A percentile compares a stretch with the other conserved stretches of the same genome.
phyloP scores from a whole-genome alignment of 805 yeast species.

The Saccharomycopsis vini region DNA sequence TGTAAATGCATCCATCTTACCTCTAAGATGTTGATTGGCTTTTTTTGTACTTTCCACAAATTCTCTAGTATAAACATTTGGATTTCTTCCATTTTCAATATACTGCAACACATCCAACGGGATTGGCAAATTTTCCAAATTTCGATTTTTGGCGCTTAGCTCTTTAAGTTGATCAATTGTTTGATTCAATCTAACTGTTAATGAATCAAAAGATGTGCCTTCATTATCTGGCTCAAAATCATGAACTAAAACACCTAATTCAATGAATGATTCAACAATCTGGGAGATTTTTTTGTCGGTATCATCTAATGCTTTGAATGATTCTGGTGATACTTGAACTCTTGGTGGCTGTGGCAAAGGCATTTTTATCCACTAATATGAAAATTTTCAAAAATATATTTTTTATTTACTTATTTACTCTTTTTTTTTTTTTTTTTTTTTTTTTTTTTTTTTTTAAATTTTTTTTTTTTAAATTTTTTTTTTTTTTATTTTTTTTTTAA shows the following conservation, averaged over 20 bases:
- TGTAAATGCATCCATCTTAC: slow-evolving; percentile 65
- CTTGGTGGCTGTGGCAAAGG: no score
- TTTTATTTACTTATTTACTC: no score
- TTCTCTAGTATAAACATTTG: slow-evolving; percentile 94
- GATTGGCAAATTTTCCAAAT: slow-evolving; percentile 37
- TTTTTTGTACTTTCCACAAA: slow-evolving; percentile 90
- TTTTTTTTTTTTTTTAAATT: no score
- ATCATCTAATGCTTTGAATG: slow-evolving; percentile 24
- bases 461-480: no score
- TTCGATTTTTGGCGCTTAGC: slow-evolving; percentile 25
- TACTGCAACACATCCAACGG: slow-evolving; percentile 86
- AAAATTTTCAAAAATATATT: no score
- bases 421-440: no score
- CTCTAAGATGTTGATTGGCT: slow-evolving; percentile 79
- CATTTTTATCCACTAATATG: no score
- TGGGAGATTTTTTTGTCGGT: slow-evolving; percentile 34
- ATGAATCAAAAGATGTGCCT: slow-evolving; percentile 58
- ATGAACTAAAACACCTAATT: slow-evolving; percentile 84
- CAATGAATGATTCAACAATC: slow-evolving; percentile 72
- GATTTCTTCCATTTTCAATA: slow-evolving; percentile 93
- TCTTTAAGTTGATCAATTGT: slow-evolving; percentile 33
- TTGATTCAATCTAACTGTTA: slow-evolving; percentile 31
- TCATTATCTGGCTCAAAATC: slow-evolving; percentile 94
- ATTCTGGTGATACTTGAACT: no score
- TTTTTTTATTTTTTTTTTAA: no score